phyloP scores from a whole-genome alignment of 352 stramenopile genomes.

The Pythium brachiatum region DNA sequence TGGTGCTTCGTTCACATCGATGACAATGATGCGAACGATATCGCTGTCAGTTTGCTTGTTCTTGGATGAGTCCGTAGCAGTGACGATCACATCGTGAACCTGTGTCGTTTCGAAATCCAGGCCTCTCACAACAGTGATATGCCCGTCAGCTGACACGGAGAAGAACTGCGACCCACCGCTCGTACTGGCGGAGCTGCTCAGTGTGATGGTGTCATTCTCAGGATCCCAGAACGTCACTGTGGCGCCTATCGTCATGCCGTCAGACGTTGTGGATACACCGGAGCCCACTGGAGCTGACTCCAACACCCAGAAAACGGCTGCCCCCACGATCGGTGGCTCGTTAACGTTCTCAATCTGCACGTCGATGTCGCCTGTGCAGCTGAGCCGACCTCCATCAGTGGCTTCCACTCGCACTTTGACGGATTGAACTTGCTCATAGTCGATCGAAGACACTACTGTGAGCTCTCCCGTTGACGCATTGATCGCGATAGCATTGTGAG shows the following conservation, averaged over 20 bases:
- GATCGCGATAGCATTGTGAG: slow-evolving; percentile 11
- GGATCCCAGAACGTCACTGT: slow-evolving; percentile 47
- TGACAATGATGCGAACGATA: slow-evolving; percentile 34
- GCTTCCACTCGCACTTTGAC: slow-evolving; percentile 16
- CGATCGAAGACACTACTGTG: slow-evolving; percentile 7
- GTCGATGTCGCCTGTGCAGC: slow-evolving; percentile 11
- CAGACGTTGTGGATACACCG: slow-evolving; percentile 3
- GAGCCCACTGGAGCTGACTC: slow-evolving; percentile 30
- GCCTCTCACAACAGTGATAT: slow-evolving; percentile 1
- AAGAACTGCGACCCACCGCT: slow-evolving; percentile 25
- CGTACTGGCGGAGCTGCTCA: slow-evolving; percentile 21
- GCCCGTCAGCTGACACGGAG: slow-evolving; percentile 21
- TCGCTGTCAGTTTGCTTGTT: slow-evolving; percentile 2
- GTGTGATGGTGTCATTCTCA: slow-evolving; percentile 48
- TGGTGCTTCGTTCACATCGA: slow-evolving; percentile 52
- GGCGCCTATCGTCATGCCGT: slow-evolving; percentile 8
- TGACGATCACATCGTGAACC: slow-evolving; percentile 18
- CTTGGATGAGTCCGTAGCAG: slow-evolving; percentile 8
- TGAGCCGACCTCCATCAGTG: slow-evolving; percentile 23
- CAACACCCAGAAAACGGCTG: slow-evolving; percentile 37
- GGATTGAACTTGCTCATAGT: slow-evolving; percentile 19
- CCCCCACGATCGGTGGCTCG: slow-evolving; percentile 35
- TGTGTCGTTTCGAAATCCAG: slow-evolving; percentile 27
- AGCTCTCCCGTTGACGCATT: slow-evolving; percentile 23
- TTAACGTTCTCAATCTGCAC: slow-evolving; percentile 33